These are phyloP conservation scores for Gamsiella multidivaricata DNA, from an alignment of 192 early-diverging fungal species.

Conservation along the genomic window DNA sequence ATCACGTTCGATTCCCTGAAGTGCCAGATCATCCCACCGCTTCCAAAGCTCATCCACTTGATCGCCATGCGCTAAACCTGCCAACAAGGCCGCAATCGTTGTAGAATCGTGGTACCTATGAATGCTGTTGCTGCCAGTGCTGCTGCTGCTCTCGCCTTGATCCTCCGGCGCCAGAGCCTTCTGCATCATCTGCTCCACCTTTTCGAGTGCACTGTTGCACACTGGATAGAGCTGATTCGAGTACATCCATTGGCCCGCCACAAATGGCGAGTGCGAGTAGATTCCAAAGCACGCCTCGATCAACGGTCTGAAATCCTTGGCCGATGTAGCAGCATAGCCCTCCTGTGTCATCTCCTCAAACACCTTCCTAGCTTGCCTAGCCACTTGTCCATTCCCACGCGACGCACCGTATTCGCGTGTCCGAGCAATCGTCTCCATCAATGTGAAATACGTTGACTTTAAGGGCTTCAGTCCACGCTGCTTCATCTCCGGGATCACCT, in stretches of 20 bases:
- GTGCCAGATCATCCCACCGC: conserved; percentile 34
- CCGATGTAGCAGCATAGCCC: conserved; percentile 12
- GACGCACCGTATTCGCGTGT: conserved; percentile 32
- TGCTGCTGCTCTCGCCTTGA: neutral
- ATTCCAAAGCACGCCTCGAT: conserved; percentile 41
- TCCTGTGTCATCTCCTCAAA: conserved; percentile 33
- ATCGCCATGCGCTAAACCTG: conserved; percentile 38
- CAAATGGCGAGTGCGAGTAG: conserved; percentile 41
- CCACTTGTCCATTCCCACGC: conserved; percentile 6
- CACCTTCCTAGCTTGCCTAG: conserved; percentile 16
- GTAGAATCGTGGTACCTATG: conserved; percentile 26
- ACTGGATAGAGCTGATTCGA: conserved; percentile 41
- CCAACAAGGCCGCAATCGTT: conserved; percentile 28
- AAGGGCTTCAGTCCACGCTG: conserved; percentile 12
- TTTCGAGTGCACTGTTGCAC: conserved; percentile 4
- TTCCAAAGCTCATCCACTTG: conserved; percentile 24
- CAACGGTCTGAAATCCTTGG: conserved; percentile 34
- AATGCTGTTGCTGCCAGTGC: neutral
- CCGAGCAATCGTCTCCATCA: conserved; percentile 36
- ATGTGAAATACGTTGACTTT: conserved; percentile 20
- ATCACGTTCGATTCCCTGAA: conserved; percentile 37
- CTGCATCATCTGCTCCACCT: conserved; percentile 34
- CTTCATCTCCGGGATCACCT: conserved; percentile 15
- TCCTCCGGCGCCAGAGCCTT: neutral
- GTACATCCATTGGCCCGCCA: conserved; percentile 44